A percentile compares a stretch with the other conserved stretches of the same genome.
Evolutionary conservation across 2,329 filamentous ascomycete species (phyloP).

Genomic region (Paraphoma sp.): DNA sequence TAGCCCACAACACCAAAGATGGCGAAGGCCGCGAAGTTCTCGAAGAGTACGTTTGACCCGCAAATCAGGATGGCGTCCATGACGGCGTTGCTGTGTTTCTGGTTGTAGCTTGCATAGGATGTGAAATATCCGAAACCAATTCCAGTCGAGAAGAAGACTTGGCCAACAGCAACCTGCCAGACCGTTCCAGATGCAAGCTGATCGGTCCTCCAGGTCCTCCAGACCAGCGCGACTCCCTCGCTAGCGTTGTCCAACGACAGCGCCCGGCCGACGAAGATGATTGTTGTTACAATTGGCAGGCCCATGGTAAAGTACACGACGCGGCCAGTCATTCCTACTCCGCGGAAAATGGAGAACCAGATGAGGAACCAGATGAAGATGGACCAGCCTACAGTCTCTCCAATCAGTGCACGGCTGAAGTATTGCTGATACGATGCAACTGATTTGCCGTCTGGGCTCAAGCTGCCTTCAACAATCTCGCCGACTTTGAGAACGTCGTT

Average conservation of each 20-base stretch:
- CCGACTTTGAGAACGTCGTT: slow-evolving; percentile 58
- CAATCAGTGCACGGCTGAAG: slow-evolving; percentile 55
- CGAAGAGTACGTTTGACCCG: slow-evolving; percentile 63
- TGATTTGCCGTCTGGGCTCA: slow-evolving; percentile 44
- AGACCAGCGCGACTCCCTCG: slow-evolving; percentile 59
- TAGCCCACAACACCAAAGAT: slow-evolving; percentile 65
- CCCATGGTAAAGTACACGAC: slow-evolving; percentile 70
- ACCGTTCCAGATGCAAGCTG: slow-evolving; percentile 60
- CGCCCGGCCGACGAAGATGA: slow-evolving; percentile 63
- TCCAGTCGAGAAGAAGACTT: slow-evolving; percentile 67
- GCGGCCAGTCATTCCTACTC: slow-evolving; percentile 64
- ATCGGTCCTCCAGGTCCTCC: slow-evolving; percentile 57
- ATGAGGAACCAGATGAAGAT: slow-evolving; percentile 66
- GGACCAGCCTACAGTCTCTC: slow-evolving; percentile 65
- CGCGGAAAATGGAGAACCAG: slow-evolving; percentile 66
- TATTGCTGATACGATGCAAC: slow-evolving; percentile 58
- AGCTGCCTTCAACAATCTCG: slow-evolving; percentile 46
- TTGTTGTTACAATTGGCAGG: slow-evolving; percentile 62
- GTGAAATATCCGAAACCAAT: slow-evolving; percentile 65
- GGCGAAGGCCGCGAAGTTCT: slow-evolving; percentile 59
- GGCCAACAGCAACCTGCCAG: slow-evolving; percentile 67
- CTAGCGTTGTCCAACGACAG: slow-evolving; percentile 62
- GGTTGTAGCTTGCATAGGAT: slow-evolving; percentile 64
- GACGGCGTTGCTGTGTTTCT: slow-evolving; percentile 64
- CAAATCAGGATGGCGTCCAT: slow-evolving; percentile 65